Evolutionary conservation across 371 early-diverging fungal species (phyloP).

Genomic region (Circinella minor): DNA sequence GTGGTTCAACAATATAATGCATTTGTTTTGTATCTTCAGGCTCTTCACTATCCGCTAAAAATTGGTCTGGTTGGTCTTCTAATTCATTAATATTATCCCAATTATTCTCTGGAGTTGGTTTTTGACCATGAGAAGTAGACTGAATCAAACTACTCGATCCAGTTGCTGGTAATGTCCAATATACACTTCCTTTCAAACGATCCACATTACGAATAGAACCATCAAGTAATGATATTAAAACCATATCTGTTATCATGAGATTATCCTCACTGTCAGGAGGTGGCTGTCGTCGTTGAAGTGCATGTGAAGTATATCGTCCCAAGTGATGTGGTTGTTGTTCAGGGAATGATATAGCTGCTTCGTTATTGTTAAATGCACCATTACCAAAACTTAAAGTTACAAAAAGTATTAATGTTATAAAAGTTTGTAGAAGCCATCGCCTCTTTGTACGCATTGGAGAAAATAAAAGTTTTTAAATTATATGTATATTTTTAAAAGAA

Average conservation of each 20-base stretch:
- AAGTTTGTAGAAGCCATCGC: not conserved
- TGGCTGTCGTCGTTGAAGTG: constrained; percentile 7
- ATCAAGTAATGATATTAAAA: constrained; percentile 45
- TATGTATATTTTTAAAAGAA: too few relatives aligned
- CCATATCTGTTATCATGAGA: constrained; percentile 34
- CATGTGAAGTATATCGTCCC: constrained; percentile 7
- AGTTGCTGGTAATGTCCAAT: constrained; percentile 50
- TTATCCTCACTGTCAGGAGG: not conserved
- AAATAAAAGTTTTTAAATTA: not conserved
- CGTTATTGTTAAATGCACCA: not conserved
- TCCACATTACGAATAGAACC: constrained; percentile 53
- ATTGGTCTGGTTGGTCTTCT: too few relatives aligned
- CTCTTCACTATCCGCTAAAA: not conserved
- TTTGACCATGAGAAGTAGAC: constrained; percentile 22
- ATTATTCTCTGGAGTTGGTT: not conserved
- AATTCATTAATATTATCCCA: not conserved
- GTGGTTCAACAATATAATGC: constrained; percentile 82
- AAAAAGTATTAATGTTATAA: not conserved
- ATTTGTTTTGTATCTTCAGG: constrained; percentile 14
- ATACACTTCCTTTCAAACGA: constrained; percentile 34
- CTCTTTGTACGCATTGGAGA: not conserved
- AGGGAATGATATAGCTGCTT: not conserved
- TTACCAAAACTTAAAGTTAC: not conserved
- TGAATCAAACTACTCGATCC: constrained; percentile 34
- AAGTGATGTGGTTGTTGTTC: not conserved